Percentiles rank a stretch among this genome's conserved stretches.
These are phyloP conservation scores for Corylus heterophylla DNA, from an alignment of 306 rosid genomes.

Conservation along the genomic window DNA sequence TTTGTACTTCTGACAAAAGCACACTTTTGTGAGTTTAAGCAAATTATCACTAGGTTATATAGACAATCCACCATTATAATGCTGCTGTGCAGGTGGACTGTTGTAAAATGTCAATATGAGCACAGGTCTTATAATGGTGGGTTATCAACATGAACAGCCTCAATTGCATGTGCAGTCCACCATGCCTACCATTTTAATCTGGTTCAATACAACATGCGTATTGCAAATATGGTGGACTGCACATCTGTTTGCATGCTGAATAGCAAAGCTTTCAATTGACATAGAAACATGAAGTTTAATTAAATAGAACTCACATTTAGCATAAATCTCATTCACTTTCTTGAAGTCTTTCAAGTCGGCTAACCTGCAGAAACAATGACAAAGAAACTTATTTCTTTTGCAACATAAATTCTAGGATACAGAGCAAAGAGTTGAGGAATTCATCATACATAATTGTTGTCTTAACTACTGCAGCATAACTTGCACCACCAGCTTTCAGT, in stretches of 20 bases:
- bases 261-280: background rate
- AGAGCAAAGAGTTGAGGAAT: background rate
- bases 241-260: background rate
- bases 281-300: conserved; percentile 23
- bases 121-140: no score
- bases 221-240: background rate
- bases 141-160: background rate
- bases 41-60: no score
- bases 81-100: no score
- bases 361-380: conserved; percentile 60
- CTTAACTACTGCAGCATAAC: conserved; percentile 84
- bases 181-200: background rate
- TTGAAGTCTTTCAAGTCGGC: conserved; percentile 91
- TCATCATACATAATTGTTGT: conserved; percentile 79
- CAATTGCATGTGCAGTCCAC: background rate
- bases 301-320: conserved; percentile 68
- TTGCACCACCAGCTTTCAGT: conserved; percentile 76
- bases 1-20: no score
- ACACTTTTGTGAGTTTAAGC: no score
- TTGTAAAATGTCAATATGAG: no score
- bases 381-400: conserved; percentile 15
- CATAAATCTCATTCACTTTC: conserved; percentile 86
- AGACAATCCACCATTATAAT: no score
- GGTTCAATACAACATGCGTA: background rate
- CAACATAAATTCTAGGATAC: background rate